Evolutionary conservation across 2,329 filamentous ascomycete genomes (phyloP), one percentile per base, ranked within the genome.

Genomic region (Colletotrichum melonis): DNA sequence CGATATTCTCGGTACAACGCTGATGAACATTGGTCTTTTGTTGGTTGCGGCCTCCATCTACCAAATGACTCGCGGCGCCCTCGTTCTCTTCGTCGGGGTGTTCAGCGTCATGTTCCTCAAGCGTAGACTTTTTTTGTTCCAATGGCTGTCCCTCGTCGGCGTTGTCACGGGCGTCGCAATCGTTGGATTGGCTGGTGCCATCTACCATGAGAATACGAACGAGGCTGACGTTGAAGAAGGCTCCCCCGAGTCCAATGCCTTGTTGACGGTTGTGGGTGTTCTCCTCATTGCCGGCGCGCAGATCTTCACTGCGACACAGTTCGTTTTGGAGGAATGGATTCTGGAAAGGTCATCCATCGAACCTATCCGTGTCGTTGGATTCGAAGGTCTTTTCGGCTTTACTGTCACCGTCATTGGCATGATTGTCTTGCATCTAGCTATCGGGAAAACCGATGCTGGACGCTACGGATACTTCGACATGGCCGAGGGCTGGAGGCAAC

Each of bases 1-100:
- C 84, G 97, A 99, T 81, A 98, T 98, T 76, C 91, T 94, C 28
- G 97, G 95, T 60, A 99, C 97, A 5, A 99, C 97, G 4, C 89
- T 98, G 68, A 98, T 99, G 95, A 99, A 99, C 80, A 94, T 95
- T 5, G 97, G 97, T 4, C 88, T 99, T 76, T 88, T 98, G 62
- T 95, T 98, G 81, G 95, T 98, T 28, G 97, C 94, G 14, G 95
- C 97, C 1, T 97, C 94, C 74, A 98, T 99, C 79, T 99, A 98
- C 84, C 97, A 99, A 85, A 99, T 99, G 97, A 98, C 96, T 1
- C 89, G 97, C 72, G 97, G 97, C 9, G 97, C 97, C 0, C 88
- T 99, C 55, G 96, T 99, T 3, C 88, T 99, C 7, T 99, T 99
- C 78, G 97, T 99, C 24, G 97, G 97, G 0, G 86, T 98, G 0